Base-by-base conservation (phyloP, 306 rosid species). In the Prunus armeniaca region DNA sequence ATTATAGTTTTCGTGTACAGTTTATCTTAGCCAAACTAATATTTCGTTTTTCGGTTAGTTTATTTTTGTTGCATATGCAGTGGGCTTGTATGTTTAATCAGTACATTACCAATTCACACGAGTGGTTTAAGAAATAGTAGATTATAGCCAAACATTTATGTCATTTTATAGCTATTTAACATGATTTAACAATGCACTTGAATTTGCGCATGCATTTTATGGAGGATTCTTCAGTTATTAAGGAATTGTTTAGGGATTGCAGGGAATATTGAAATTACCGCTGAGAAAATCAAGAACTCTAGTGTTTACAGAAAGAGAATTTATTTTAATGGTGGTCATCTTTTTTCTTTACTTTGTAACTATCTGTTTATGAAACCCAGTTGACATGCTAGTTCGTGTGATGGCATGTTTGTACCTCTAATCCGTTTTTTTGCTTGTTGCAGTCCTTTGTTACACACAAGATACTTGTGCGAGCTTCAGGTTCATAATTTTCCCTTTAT, bases 381-480 rank as follows among this genome's bases (percentile, higher is more conserved):
- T 19, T 32, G n/a, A 50, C 22, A 5, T 6, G 74, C 49, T 68
- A 69, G 4, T 25, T 49, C 50, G n/a, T 71, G 65, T 38, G 57
- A 80, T 47, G 68, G 72, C 38, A 25, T 74, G 60, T 76, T 66
- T 75, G 73, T 82, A 71, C 76, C 67, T 76, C 79, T 56, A 54
- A 60, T 69, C 32, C n/a, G 24, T 28, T 30, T 27, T 72, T 55
- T 55, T 79, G 52, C 58, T 76, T 76, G 80, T 83, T 80, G 79
- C 96, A 93, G 98, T 83, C 90, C 69, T 89, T 91, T 85, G 91
- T 91, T 82, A 91, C 97, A 18, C 98, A 91, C 88, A 84, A 91
- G 69, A 76, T 93, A 58, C 91, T 85, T 54, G 64, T 88, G 43
- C 89, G 86, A 68, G 78, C 86, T 78, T 84, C 98, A 91, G 98